A percentile compares a stretch with the other conserved stretches of the same genome.
These are phyloP conservation scores for Trichosporon sp. DNA, from an alignment of 1,284 basidiomycete genomes.

Conservation along the genomic window DNA sequence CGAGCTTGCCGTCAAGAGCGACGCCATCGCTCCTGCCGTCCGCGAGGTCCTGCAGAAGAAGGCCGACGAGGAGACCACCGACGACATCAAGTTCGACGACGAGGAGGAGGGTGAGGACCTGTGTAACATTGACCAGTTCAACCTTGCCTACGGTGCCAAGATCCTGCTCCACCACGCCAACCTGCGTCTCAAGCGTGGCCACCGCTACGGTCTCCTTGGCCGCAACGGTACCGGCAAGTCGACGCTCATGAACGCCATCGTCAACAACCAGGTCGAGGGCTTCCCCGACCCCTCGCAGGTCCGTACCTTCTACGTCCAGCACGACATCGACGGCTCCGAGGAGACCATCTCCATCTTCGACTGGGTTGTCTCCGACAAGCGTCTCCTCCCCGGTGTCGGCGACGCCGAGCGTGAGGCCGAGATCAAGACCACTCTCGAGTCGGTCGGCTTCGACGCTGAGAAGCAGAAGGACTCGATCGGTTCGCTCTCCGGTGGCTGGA, in stretches of 20 bases:
- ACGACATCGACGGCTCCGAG: slow-evolving; percentile 95
- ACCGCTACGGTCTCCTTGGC: slow-evolving; percentile 97
- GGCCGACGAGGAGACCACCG: slow-evolving; percentile 72
- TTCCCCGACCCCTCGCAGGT: slow-evolving; percentile 85
- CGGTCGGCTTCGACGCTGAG: slow-evolving; percentile 85
- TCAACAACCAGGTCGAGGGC: slow-evolving; percentile 90
- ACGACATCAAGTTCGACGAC: slow-evolving; percentile 70
- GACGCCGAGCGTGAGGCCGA: slow-evolving; percentile 56
- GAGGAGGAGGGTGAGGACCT: slow-evolving; percentile 98
- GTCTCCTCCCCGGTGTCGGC: slow-evolving; percentile 59
- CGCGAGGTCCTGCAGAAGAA: slow-evolving; percentile 85
- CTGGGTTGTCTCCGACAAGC: slow-evolving; percentile 83
- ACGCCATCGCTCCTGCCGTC: slow-evolving; percentile 65
- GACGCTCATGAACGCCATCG: slow-evolving; percentile 94
- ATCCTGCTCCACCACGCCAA: slow-evolving; percentile 93
- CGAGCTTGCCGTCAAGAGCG: slow-evolving; percentile 61
- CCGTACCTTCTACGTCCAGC: slow-evolving; percentile 98
- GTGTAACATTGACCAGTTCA: slow-evolving; percentile 80
- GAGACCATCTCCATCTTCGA: slow-evolving; percentile 83
- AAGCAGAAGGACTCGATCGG: slow-evolving; percentile 83
- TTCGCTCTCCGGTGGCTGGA: slow-evolving; percentile 97
- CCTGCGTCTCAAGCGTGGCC: slow-evolving; percentile 95
- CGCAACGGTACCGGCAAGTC: slow-evolving; percentile 99
- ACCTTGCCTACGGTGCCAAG: slow-evolving; percentile 99
- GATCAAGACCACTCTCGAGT: slow-evolving; percentile 71